Evolutionary conservation across 805 yeast species (phyloP).

Genomic region (Monosporozyma yasuniensis): DNA sequence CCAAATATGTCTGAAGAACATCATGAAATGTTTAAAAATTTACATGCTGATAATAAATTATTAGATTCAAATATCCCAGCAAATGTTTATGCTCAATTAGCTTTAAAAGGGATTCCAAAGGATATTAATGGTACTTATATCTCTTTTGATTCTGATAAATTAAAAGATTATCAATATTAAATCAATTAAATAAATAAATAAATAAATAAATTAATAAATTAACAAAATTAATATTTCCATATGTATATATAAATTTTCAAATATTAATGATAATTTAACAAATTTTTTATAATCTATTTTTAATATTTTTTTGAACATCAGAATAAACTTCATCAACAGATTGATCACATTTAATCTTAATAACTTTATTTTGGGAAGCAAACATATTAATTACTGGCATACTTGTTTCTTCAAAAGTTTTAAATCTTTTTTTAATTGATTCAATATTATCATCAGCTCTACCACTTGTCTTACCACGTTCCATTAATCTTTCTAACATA

Average conservation of each 20-base stretch:
- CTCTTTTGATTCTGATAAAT: slow-evolving; percentile 43
- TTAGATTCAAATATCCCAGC: slow-evolving; percentile 69
- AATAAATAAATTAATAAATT: not conserved
- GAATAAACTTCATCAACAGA: slow-evolving; percentile 70
- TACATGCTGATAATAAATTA: slow-evolving; percentile 50
- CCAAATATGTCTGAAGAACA: slow-evolving; percentile 51
- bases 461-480: slow-evolving; percentile 92
- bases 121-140: slow-evolving; percentile 59
- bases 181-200: not conserved
- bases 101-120: slow-evolving; percentile 46
- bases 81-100: slow-evolving; percentile 56
- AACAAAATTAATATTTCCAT: too few relatives aligned
- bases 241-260: too few relatives aligned
- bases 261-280: too few relatives aligned
- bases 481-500: slow-evolving; percentile 76
- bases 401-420: slow-evolving; percentile 75
- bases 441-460: slow-evolving; percentile 89
- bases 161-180: slow-evolving; percentile 10
- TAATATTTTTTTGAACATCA: slow-evolving; percentile 59
- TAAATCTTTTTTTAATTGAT: slow-evolving; percentile 82
- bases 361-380: slow-evolving; percentile 64
- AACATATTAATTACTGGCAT: slow-evolving; percentile 90
- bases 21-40: slow-evolving; percentile 50
- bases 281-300: slow-evolving; percentile 30
- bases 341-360: slow-evolving; percentile 68